Evolutionary conservation across 805 yeast genomes (phyloP).

Genomic region (Cyberlindnera maritima): DNA sequence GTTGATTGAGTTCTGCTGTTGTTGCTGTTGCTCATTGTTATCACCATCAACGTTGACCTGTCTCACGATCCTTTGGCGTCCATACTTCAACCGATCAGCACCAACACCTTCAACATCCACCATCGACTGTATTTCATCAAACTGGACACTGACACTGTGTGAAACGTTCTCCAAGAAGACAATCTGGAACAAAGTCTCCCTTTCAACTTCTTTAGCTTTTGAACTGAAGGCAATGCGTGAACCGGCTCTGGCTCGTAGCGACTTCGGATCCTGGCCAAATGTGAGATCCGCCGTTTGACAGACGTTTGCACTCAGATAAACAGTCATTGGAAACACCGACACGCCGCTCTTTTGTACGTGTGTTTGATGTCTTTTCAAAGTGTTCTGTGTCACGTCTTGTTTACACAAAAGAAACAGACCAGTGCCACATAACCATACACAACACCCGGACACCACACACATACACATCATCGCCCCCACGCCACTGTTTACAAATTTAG

Average conservation of each 20-base stretch:
- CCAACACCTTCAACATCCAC: slow-evolving; percentile 59
- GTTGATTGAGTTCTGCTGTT: slow-evolving; percentile 9
- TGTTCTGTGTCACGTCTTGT: too few relatives aligned
- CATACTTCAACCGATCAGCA: slow-evolving; percentile 47
- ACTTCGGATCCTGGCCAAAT: slow-evolving; percentile 19
- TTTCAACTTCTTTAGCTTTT: slow-evolving; percentile 7
- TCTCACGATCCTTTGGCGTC: slow-evolving; percentile 32
- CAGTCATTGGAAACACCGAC: neutral
- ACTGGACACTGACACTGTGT: slow-evolving; percentile 45
- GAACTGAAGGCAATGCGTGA: slow-evolving; percentile 5
- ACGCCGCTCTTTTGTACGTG: too few relatives aligned
- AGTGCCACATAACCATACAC: neutral
- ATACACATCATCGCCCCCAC: too few relatives aligned
- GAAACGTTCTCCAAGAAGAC: slow-evolving; percentile 53
- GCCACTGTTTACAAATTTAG: too few relatives aligned
- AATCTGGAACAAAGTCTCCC: slow-evolving; percentile 49
- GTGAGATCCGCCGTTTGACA: slow-evolving; percentile 5
- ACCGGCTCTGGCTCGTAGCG: slow-evolving; percentile 20
- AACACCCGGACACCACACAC: too few relatives aligned
- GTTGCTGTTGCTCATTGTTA: slow-evolving; percentile 18
- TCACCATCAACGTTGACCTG: slow-evolving; percentile 48
- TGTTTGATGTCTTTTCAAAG: too few relatives aligned
- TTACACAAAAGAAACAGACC: too few relatives aligned
- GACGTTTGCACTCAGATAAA: slow-evolving; percentile 12
- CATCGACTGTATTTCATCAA: slow-evolving; percentile 51